Base-by-base conservation (phyloP, 2,329 filamentous ascomycete species). In the Juglanconis oblonga region DNA sequence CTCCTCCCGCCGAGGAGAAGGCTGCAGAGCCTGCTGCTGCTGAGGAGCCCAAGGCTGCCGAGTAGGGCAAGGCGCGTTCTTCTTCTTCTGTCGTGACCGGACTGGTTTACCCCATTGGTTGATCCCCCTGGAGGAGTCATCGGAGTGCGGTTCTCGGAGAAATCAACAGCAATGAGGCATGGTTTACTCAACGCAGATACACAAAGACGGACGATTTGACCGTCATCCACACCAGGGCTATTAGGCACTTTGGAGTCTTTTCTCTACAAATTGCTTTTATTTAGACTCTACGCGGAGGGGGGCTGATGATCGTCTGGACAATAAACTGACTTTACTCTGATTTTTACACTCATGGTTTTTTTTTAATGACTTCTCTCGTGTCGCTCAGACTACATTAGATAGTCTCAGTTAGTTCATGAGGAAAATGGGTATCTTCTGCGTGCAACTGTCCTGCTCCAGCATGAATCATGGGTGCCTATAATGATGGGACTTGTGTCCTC, bases 11-110 rank as follows among this genome's bases (percentile, higher is more conserved):
- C 65, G 86, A 87, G 71, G 79, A 81, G 69, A 79, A 87, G 65
- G 75, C 87, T 62, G 79, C 79, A 65, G 77, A 79, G 63, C 75
- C 79, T 60, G 68, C 80, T 59, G 67, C 80, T 61, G 71, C 79
- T 58, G 84, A 87, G 75, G 91, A 92, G 82, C 77, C 84, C 70
- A 92, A 91, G 87, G 79, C 81, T 71, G 76, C 81, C 69, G 84
- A 86, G 79, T 87, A 85, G 81, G 77, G 63, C 58, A 38, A 57
- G 62, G 64, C 60, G 51, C 59, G 58, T 64, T 72, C 69, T 69
- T 68, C 70, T 73, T 72, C 67, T 72, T 72, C 71, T 73, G 70
- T 75, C 69, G 69, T 70, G 67, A 71, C 73, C 69, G 74, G 67
- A 71, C 72, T 69, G 74, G 70, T 74, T 73, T 73, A 75, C 44